Percentiles rank a stretch among this genome's conserved stretches.
phyloP scores from a whole-genome alignment of 1,284 basidiomycete species.

The Ustilago sp. region DNA sequence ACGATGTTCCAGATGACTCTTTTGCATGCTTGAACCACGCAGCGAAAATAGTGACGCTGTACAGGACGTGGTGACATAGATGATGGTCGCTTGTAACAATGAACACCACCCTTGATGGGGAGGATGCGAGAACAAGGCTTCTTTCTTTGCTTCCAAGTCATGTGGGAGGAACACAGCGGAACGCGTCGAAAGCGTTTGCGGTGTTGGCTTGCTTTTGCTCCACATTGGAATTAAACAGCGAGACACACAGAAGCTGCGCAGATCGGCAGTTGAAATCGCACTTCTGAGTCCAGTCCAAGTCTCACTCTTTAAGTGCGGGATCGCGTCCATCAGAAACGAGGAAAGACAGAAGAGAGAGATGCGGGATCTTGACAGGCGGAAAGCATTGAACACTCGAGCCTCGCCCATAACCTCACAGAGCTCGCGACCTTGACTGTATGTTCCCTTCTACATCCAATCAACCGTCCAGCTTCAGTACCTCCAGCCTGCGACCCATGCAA shows the following conservation, averaged over 20 bases:
- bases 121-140: neutral
- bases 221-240: slow-evolving; percentile 15
- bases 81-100: no score
- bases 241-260: slow-evolving; percentile 12
- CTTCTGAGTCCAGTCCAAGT: neutral
- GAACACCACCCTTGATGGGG: no score
- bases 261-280: slow-evolving; percentile 14
- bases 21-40: neutral
- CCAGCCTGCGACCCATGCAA: neutral
- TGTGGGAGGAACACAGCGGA: neutral
- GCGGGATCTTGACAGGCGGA: slow-evolving; percentile 12
- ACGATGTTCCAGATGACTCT: neutral
- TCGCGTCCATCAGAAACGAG: neutral
- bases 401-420: slow-evolving; percentile 7
- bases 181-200: slow-evolving; percentile 1
- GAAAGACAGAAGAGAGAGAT: neutral
- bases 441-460: slow-evolving; percentile 3
- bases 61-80: no score
- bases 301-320: neutral
- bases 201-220: slow-evolving; percentile 7
- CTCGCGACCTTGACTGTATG: neutral
- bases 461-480: neutral
- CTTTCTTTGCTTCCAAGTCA: neutral
- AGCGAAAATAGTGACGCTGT: no score
- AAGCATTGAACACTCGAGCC: slow-evolving; percentile 1